phyloP scores from a whole-genome alignment of 2,329 filamentous ascomycete species.

The Colletotrichum sp. region DNA sequence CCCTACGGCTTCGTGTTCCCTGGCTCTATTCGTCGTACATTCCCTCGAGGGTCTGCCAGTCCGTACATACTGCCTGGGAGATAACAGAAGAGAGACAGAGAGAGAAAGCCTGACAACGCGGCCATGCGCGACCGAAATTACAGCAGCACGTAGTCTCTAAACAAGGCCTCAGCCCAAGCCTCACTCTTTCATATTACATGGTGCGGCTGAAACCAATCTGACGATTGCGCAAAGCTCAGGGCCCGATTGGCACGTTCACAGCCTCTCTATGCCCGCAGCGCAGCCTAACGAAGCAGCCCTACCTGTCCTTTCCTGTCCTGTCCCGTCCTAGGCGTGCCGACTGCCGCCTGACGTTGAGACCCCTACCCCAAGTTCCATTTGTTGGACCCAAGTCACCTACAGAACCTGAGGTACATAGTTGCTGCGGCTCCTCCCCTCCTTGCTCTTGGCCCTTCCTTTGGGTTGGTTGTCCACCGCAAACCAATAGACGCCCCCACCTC shows the following conservation, averaged over 20 bases:
- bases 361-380: background rate
- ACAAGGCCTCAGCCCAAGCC: background rate
- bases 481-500: conserved; percentile 1
- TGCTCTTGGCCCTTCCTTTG: background rate
- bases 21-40: background rate
- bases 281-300: conserved; percentile 15
- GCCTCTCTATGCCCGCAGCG: background rate
- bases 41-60: background rate
- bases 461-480: background rate
- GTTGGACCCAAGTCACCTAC: background rate
- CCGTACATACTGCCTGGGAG: background rate
- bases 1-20: background rate
- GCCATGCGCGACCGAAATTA: background rate
- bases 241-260: conserved; percentile 7
- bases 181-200: background rate
- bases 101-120: background rate
- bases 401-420: background rate
- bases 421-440: conserved; percentile 5
- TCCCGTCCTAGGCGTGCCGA: conserved; percentile 7
- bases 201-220: conserved; percentile 15
- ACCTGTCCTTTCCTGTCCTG: background rate
- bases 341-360: conserved; percentile 18
- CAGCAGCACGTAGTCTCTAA: background rate
- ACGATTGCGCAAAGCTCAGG: background rate
- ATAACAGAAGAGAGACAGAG: background rate